A percentile compares a stretch with the other conserved stretches of the same genome.
Conservation (phyloP, 2,329 filamentous ascomycete genomes). For the Davidsoniella eucalypti region DNA sequence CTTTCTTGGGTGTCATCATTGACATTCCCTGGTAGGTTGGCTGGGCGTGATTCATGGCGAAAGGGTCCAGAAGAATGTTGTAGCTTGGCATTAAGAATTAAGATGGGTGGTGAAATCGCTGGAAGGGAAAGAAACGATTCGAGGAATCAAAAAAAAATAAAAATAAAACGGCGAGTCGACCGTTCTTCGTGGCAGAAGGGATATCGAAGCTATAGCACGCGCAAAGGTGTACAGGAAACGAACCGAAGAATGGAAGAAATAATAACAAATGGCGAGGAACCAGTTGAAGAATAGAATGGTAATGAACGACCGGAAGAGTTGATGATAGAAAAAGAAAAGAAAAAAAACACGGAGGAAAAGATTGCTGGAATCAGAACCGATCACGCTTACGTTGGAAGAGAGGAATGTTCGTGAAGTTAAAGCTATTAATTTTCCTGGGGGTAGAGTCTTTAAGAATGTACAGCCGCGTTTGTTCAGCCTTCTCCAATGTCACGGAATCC, state of each 20-base stretch:
- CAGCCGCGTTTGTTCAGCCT: conserved; percentile 8
- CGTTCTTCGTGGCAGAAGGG: neutral
- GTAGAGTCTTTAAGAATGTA: neutral
- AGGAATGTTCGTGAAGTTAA: neutral
- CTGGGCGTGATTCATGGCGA: conserved; percentile 10
- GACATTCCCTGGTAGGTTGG: conserved; percentile 4
- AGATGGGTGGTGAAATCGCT: conserved; percentile 1
- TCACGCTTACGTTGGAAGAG: no score
- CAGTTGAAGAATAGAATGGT: neutral
- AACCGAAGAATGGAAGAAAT: conserved; percentile 10
- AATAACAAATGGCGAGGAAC: neutral
- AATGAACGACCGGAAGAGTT: conserved; percentile 6
- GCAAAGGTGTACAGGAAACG: neutral
- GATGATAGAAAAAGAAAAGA: neutral
- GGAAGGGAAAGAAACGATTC: neutral
- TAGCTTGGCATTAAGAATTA: conserved; percentile 13
- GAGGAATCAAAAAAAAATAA: neutral
- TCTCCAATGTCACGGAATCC: conserved; percentile 9
- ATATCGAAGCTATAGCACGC: neutral
- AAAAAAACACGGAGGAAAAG: neutral
- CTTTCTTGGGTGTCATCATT: conserved; percentile 11
- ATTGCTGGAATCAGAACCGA: no score
- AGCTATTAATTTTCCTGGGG: neutral
- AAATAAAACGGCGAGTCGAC: neutral
- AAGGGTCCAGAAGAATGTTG: conserved; percentile 4